Base-by-base conservation (phyloP, 176 grass and related monocot genomes). In the Oryza glumipatula region DNA sequence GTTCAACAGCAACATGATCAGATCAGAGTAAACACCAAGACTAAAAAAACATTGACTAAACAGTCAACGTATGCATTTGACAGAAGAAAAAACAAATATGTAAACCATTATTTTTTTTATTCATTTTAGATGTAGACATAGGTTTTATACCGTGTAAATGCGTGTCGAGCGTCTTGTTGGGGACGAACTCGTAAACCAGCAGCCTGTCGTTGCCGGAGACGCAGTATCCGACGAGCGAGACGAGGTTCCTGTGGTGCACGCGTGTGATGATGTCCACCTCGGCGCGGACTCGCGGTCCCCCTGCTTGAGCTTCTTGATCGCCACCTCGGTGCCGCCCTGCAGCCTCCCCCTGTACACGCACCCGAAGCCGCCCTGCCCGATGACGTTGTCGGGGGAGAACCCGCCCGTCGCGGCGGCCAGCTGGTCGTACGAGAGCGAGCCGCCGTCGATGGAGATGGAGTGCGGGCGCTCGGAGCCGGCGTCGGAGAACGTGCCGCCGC, bases 241-340 rank as follows among this genome's bases (percentile, higher is more conserved):
- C 82, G 23, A 89, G 78, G 72, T 89, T 74, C 30, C 78, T 60
- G 72, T 89, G 87, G 78, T 89, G 87, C 11, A 89, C 76, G n/a
- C 82, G 87, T 77, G 75, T 85, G 65, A 89, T 76, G 78, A 89
- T 89, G 49, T 89, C 82, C 15, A 85, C 76, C 82, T 89, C 87
- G 5, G 87, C 87, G 30, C 82, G 56, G 83, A 89, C 77, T 89
- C 87, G 68, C 81, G 67, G 33, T 89, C 87, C 13, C 87, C 87
- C 83, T 89, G 87, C 68, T 82, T 73, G 8, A 89, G 87, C 65
- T 85, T 85, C 75, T 85, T 89, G 52, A 81, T 38, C 12, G 82
- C 87, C 76, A 85, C 81, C 48, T 80, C 76, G 22, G 24, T 61
- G 71, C 82, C 87, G 30, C 76, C 70, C 56, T 61, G 56, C 26